Base-by-base conservation (phyloP, 768 basidiomycete species). In the Rhodosporidiobolus sp. region DNA sequence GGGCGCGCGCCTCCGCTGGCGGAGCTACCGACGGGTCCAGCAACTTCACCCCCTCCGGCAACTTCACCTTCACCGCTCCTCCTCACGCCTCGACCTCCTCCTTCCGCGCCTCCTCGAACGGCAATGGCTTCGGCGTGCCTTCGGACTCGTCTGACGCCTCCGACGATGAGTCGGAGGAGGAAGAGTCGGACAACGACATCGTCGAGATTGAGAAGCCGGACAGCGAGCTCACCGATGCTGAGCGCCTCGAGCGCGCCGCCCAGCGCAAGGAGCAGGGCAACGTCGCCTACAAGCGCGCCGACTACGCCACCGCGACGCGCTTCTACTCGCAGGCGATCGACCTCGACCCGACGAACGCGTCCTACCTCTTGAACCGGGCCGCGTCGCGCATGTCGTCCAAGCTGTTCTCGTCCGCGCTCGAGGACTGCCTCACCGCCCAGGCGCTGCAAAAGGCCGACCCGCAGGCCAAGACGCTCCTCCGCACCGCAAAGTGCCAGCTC, bases 351-450 rank as follows among this genome's bases (percentile, higher is more conserved):
- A 76, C 83, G 7, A 89, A 93, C 80, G 87, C 91, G 1, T 85
- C 89, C 5, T 94, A 89, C 78, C 83, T 89, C 72, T 90, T 91
- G 1, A 94, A 94, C 80, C 87, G 92, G 38, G 92, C 92, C 0
- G 92, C 92, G 0, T 88, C 91, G 4, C 86, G 88, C 79, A 94
- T 94, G 86, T 86, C 87, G 0, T 79, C 90, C 62, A 92, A 92
- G 79, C 86, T 86, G 46, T 94, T 89, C 84, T 84, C 87, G 45
- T 82, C 83, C 0, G 92, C 92, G 0, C 83, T 93, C 26, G 85
- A 84, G 49, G 92, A 94, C 78, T 93, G 91, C 78, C 91, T 91
- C 79, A 84, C 84, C 48, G 92, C 91, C 8, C 84, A 86, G 0
- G 81, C 86, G 0, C 83, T 92, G 10, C 90, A 92, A 81, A 80